Base-by-base conservation (phyloP, 2,329 filamentous ascomycete genomes). In the Pseudogymnoascus sp. region DNA sequence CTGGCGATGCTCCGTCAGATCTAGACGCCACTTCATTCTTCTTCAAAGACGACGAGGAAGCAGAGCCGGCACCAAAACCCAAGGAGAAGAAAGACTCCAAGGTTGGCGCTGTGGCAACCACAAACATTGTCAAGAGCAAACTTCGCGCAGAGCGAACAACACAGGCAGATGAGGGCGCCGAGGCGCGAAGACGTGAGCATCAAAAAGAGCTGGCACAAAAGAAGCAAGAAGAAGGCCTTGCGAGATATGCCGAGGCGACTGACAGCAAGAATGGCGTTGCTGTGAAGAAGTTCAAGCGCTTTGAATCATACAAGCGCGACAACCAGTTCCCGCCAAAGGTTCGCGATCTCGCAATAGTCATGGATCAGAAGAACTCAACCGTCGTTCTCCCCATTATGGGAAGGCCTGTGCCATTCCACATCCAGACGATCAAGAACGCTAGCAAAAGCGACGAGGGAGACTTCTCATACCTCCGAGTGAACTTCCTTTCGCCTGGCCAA, bases 281-380 rank as follows among this genome's bases (percentile, higher is more conserved):
- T 68, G 89, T 96, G 75, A 97, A 97, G 82, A 96, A 93, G 78
- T 97, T 99, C 82, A 97, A 97, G 80, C 90, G 92, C 63, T 99
- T 97, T 73, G 95, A 99, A 76, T 99, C 95, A 0, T 99, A 99
- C 80, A 99, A 97, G 81, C 87, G 93, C 65, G 95, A 97, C 75
- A 96, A 96, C 70, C 93, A 97, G 75, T 86, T 99, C 62, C 95
- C 95, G 1, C 73, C 83, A 12, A 88, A 87, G 72, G 87, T 96
- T 68, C 89, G 89, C 74, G 93, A 96, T 70, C 81, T 97, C 63
- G 88, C 90, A 66, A 91, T 99, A 66, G 84, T 96, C 21, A 91
- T 97, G 12, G 95, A 99, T 73, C 83, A 85, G 69, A 97, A 96
- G 79, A 95, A 91, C 71, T 85, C 85, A 63, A 97, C 93, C 0